phyloP scores from a whole-genome alignment of 805 yeast species.

The Wickerhamomyces kurtzmanii region DNA sequence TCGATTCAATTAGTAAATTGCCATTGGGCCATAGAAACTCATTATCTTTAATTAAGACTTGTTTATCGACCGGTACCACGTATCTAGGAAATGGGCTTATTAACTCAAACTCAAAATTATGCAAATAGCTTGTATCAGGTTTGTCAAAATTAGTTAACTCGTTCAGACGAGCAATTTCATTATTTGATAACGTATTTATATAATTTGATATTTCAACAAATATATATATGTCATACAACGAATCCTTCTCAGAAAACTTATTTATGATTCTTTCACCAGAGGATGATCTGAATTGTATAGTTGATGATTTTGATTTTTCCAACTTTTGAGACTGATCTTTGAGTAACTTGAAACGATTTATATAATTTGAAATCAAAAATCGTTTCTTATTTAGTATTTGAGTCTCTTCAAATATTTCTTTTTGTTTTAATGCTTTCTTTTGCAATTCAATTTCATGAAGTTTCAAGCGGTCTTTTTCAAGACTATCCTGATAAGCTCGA shows the following conservation, averaged over 20 bases:
- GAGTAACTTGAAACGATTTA: constrained; percentile 4
- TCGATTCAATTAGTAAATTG: constrained; percentile 41
- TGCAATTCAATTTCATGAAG: constrained; percentile 46
- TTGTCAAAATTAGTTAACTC: too few species aligned
- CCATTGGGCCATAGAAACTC: constrained; percentile 64
- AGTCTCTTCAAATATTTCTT: constrained; percentile 9
- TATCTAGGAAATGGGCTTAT: constrained; percentile 56
- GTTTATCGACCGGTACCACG: constrained; percentile 25
- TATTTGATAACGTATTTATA: constrained; percentile 6
- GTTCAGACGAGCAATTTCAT: too few species aligned
- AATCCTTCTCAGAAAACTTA: constrained; percentile 27
- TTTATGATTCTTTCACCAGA: constrained; percentile 40
- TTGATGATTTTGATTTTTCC: constrained; percentile 22
- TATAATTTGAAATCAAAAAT: constrained; percentile 4
- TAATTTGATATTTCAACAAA: constrained; percentile 34
- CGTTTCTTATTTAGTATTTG: constrained; percentile 5
- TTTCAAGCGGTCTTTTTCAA: constrained; percentile 45
- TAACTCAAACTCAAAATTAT: constrained; percentile 43
- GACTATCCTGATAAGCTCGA: constrained; percentile 52
- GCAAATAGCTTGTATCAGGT: constrained; percentile 21
- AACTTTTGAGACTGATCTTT: constrained; percentile 6
- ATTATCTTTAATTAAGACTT: constrained; percentile 26
- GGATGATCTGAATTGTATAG: constrained; percentile 46
- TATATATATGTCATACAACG: constrained; percentile 37
- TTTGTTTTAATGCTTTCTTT: constrained; percentile 24